A percentile compares a stretch with the other conserved stretches of the same genome.
Evolutionary conservation across 805 yeast genomes (phyloP).

Genomic region (Spathaspora girioi): DNA sequence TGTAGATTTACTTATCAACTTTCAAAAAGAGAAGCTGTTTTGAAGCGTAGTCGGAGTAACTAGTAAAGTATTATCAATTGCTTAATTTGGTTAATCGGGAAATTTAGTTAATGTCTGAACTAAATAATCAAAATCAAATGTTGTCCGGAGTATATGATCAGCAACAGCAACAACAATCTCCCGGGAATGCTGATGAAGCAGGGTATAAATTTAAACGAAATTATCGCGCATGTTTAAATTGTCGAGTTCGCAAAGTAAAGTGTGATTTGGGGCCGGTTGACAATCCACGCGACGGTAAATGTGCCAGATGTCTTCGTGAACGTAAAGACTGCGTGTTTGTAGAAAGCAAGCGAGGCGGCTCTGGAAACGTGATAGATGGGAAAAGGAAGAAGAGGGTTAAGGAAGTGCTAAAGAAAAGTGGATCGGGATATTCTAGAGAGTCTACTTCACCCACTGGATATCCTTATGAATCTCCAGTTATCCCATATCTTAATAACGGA

Average conservation of each 20-base stretch:
- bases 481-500: background rate
- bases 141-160: background rate
- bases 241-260: slow-evolving; percentile 78
- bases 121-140: background rate
- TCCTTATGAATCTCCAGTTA: slow-evolving; percentile 2
- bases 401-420: background rate
- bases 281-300: slow-evolving; percentile 74
- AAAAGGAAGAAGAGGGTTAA: slow-evolving; percentile 44
- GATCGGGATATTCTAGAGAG: no score
- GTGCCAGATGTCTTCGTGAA: slow-evolving; percentile 82
- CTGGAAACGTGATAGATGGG: slow-evolving; percentile 35
- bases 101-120: background rate
- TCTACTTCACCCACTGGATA: background rate
- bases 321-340: slow-evolving; percentile 74
- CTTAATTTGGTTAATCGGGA: background rate
- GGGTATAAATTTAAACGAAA: slow-evolving; percentile 48
- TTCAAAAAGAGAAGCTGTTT: background rate
- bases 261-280: slow-evolving; percentile 82
- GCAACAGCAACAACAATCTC: background rate
- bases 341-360: slow-evolving; percentile 32
- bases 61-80: background rate
- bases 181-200: background rate
- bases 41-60: background rate
- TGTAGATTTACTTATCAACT: background rate
- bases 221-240: slow-evolving; percentile 81